A percentile compares a stretch with the other conserved stretches of the same genome.
These are phyloP conservation scores for Vicia faba DNA, from an alignment of 306 rosid species.

Conservation along the genomic window DNA sequence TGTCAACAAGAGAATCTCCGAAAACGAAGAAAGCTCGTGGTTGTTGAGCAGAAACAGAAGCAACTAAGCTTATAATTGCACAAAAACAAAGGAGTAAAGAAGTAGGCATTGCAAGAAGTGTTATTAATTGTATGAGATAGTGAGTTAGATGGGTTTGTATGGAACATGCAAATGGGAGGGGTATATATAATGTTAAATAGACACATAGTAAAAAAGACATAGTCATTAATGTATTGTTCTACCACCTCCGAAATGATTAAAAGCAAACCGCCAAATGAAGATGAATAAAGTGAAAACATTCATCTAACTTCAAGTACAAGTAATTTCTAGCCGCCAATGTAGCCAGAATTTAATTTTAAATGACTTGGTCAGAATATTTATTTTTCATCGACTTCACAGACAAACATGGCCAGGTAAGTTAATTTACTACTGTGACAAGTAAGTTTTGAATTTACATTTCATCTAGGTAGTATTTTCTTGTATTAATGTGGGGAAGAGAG, in stretches of 20 bases:
- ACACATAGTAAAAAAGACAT: slow-evolving; percentile 9
- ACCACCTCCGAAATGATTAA: slow-evolving; percentile 47
- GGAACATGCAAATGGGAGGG: not conserved
- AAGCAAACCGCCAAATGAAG: slow-evolving; percentile 53
- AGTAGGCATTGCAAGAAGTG: too few relatives aligned
- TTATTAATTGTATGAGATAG: not conserved
- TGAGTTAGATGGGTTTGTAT: slow-evolving; percentile 25
- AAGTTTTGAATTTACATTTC: not conserved
- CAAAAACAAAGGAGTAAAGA: too few relatives aligned
- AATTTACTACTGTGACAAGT: not conserved
- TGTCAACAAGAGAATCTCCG: too few relatives aligned
- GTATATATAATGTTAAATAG: slow-evolving; percentile 32
- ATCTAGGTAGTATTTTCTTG: not conserved
- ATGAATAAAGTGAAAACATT: slow-evolving; percentile 13
- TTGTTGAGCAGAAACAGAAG: too few relatives aligned
- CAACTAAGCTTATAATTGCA: too few relatives aligned
- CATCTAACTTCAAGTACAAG: slow-evolving; percentile 22
- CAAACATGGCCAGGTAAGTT: not conserved
- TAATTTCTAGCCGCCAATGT: slow-evolving; percentile 45
- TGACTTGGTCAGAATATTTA: not conserved
- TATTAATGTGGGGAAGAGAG: slow-evolving; percentile 35
- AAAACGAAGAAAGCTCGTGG: too few relatives aligned
- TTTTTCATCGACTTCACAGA: not conserved
- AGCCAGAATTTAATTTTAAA: slow-evolving; percentile 24
- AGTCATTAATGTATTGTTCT: slow-evolving; percentile 46